Base-by-base conservation (phyloP, 2,329 filamentous ascomycete genomes). In the Fusarium humuli region DNA sequence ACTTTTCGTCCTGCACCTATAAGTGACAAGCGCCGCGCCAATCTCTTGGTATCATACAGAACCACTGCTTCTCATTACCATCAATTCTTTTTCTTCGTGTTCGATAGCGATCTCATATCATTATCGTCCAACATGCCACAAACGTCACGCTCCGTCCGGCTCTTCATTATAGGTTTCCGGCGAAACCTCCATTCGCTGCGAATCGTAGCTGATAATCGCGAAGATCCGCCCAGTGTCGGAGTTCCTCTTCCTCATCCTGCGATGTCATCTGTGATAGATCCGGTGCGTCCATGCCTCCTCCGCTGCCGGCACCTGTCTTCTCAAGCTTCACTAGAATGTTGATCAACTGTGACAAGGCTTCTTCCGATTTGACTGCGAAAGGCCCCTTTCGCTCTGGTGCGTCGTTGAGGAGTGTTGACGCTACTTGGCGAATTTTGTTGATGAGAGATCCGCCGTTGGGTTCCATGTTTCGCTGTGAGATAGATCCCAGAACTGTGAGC, bases 381-480 rank as follows among this genome's bases (percentile, higher is more conserved):
- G 63, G 82, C 0, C 85, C 86, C 71, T 87, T 88, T 18, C 84
- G 81, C 60, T 86, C 84, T 0, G 81, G 81, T 6, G 82, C 79
- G 55, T 83, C 83, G 67, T 92, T 89, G 50, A 97, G 86, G 10
- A 97, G 85, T 0, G 93, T 96, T 29, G 91, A 91, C 2, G 93
- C 93, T 41, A 97, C 91, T 76, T 93, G 91, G 12, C 93, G 91
- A 71, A 97, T 93, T 83, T 97, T 97, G 82, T 89, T 89, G 75
- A 93, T 93, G n/a, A 89, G 81, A 0, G 86, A 87, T n/a, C 81
- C 82, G 20, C 86, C 87, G 66, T 88, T 88, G n/a, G 87, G 87
- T 68, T 97, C 94, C 85, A 97, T 92, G 79, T 94, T 94, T 63
- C 93, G 89, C 83, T 95, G 92, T 49, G 91, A 92, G 72, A 97